phyloP scores from a whole-genome alignment of 1,284 basidiomycete species.

The Pseudozyma hubeiensis region DNA sequence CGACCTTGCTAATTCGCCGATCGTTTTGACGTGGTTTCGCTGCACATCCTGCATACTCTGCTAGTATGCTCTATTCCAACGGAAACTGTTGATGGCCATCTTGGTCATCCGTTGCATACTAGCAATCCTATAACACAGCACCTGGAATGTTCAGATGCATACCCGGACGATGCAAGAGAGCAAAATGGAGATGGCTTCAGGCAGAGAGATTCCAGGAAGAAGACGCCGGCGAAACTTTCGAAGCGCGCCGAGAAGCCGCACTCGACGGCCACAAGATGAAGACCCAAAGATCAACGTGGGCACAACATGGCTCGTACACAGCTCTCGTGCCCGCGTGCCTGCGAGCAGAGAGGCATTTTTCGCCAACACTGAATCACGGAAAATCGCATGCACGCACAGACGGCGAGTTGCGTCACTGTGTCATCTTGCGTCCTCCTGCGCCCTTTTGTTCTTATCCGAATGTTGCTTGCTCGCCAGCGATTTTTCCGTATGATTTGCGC shows the following conservation, averaged over 20 bases:
- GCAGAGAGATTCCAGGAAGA: no score
- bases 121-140: no score
- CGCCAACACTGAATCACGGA: neutral
- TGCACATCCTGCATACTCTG: no score
- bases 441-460: constrained; percentile 1
- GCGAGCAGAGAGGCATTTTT: no score
- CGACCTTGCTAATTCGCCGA: no score
- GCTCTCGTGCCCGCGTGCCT: neutral
- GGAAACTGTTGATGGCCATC: no score
- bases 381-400: constrained; percentile 4
- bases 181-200: neutral
- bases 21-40: no score
- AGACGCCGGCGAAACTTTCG: constrained; percentile 7
- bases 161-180: neutral
- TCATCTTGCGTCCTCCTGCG: neutral
- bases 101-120: no score
- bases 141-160: no score
- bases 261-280: no score
- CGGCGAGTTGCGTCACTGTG: constrained; percentile 6
- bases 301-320: neutral
- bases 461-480: neutral
- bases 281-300: neutral
- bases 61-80: no score
- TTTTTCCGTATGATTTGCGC: neutral
- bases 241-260: neutral